Conservation (phyloP, 2,329 filamentous ascomycete species). For the Trichophyton benhamiae region DNA sequence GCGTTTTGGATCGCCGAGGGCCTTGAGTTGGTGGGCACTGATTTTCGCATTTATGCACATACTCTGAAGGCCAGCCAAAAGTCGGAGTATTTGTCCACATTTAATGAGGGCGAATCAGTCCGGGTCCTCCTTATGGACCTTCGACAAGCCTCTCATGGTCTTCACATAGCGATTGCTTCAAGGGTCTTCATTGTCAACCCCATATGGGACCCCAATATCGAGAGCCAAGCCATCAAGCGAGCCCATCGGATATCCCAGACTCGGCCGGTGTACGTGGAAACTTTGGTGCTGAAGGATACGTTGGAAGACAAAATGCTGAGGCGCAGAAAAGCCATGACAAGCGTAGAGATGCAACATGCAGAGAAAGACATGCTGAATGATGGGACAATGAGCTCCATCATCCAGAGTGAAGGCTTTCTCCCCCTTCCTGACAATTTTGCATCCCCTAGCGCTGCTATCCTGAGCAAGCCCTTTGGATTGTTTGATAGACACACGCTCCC, state of each 20-base stretch:
- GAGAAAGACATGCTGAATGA: slow-evolving; percentile 49
- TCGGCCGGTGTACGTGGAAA: slow-evolving; percentile 70
- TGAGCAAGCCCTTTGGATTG: slow-evolving; percentile 20
- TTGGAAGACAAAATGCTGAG: slow-evolving; percentile 76
- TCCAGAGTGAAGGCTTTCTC: slow-evolving; percentile 44
- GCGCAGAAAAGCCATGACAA: slow-evolving; percentile 62
- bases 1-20: slow-evolving; percentile 76
- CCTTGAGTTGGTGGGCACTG: slow-evolving; percentile 57
- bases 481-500: slow-evolving; percentile 30
- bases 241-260: slow-evolving; percentile 77
- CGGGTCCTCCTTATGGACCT: slow-evolving; percentile 83
- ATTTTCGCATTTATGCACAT: slow-evolving; percentile 46
- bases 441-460: slow-evolving; percentile 19
- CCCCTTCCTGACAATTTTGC: slow-evolving; percentile 25
- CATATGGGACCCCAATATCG: slow-evolving; percentile 69
- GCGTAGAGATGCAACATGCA: slow-evolving; percentile 42
- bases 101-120: slow-evolving; percentile 57
- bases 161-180: slow-evolving; percentile 73
- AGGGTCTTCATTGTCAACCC: slow-evolving; percentile 83
- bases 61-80: slow-evolving; percentile 49
- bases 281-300: slow-evolving; percentile 64
- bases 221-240: slow-evolving; percentile 84
- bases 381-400: slow-evolving; percentile 45
- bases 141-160: slow-evolving; percentile 73
- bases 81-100: slow-evolving; percentile 64